phyloP scores from a whole-genome alignment of 768 basidiomycete species.

The Gelatoporia subvermispora region DNA sequence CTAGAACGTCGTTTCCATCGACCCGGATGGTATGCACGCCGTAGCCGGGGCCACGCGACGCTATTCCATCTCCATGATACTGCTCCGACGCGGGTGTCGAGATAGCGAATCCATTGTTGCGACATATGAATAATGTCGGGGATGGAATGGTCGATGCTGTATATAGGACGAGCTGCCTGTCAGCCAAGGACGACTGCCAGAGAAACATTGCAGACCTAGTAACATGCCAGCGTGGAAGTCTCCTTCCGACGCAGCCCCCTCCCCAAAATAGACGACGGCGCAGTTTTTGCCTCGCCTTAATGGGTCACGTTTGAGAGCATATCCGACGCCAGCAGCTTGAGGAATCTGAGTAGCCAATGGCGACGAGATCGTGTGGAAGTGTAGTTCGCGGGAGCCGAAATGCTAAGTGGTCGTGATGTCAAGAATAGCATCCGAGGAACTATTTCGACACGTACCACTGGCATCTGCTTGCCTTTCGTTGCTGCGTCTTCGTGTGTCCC shows the following conservation, averaged over 20 bases:
- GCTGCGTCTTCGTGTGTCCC: constrained; percentile 77
- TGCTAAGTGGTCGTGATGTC: constrained; percentile 41
- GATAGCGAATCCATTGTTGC: constrained; percentile 92
- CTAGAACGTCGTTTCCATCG: constrained; percentile 90
- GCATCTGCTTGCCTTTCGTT: constrained; percentile 90
- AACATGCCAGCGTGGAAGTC: constrained; percentile 93
- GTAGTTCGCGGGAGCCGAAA: constrained; percentile 76
- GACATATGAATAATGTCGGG: constrained; percentile 68
- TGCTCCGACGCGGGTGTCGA: constrained; percentile 89
- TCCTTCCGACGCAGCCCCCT: constrained; percentile 91
- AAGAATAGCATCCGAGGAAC: not conserved
- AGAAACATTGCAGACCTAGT: constrained; percentile 28
- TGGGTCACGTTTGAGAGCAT: constrained; percentile 79
- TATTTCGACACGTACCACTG: constrained; percentile 54
- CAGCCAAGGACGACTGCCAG: not conserved
- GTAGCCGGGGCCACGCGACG: constrained; percentile 86
- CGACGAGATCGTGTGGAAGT: constrained; percentile 93
- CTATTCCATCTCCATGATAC: constrained; percentile 90
- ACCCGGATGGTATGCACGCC: constrained; percentile 90
- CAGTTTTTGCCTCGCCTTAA: constrained; percentile 63
- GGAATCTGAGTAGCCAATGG: constrained; percentile 93
- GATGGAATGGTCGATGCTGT: constrained; percentile 67
- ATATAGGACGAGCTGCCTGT: not conserved
- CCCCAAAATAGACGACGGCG: constrained; percentile 88
- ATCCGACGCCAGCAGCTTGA: constrained; percentile 90